These are phyloP conservation scores for Acanthamoeba rhysodes DNA, from an alignment of 208 protist genomes.

Conservation along the genomic window DNA sequence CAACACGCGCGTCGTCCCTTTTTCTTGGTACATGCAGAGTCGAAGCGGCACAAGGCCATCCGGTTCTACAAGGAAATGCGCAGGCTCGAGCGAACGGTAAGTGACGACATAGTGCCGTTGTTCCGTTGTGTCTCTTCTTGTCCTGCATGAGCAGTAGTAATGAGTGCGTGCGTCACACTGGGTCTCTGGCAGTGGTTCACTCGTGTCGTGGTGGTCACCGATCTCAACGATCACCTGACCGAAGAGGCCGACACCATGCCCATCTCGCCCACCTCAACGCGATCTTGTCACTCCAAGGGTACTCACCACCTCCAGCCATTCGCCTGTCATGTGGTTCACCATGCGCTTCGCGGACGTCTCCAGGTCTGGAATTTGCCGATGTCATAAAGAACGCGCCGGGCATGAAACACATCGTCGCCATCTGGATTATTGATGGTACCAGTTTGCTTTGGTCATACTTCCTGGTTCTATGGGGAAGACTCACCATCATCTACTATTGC, in stretches of 20 bases:
- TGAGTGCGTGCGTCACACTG: not conserved
- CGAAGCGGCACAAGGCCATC: constrained; percentile 27
- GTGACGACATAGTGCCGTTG: not conserved
- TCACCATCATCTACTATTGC: not conserved
- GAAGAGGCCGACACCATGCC: not conserved
- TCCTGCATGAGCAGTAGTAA: too few relatives aligned
- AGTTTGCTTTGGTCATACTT: not conserved
- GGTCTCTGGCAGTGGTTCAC: not conserved
- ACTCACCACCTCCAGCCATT: not conserved
- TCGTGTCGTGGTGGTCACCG: not conserved
- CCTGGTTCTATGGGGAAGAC: not conserved
- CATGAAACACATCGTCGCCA: constrained; percentile 12
- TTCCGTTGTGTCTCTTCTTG: not conserved
- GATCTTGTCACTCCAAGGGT: not conserved
- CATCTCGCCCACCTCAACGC: not conserved
- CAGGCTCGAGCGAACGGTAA: constrained; percentile 27
- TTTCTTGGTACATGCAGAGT: not conserved
- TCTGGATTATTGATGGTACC: constrained; percentile 6
- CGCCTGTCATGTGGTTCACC: not conserved
- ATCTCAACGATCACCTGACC: not conserved
- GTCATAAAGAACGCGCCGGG: constrained; percentile 4
- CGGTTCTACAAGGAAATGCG: constrained; percentile 41
- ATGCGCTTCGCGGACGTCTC: not conserved
- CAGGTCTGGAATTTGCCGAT: constrained; percentile 8
- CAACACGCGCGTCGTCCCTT: not conserved